phyloP scores from a whole-genome alignment of 495 filamentous ascomycete genomes.

The Penicillium pancosmium region DNA sequence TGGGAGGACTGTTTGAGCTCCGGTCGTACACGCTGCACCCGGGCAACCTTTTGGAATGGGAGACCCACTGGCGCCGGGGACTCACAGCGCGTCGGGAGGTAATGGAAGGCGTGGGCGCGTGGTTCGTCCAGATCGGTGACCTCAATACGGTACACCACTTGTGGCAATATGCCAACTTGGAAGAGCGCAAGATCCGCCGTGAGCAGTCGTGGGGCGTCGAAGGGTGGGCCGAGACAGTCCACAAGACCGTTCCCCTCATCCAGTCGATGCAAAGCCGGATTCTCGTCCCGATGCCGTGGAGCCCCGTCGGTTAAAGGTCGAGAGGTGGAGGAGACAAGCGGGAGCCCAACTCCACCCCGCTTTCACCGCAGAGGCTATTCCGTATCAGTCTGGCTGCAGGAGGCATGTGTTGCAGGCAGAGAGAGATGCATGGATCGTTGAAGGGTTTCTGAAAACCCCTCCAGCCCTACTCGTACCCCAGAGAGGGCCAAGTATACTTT shows the following conservation, averaged over 20 bases:
- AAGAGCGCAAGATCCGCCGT: conserved; percentile 86
- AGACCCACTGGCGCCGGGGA: conserved; percentile 95
- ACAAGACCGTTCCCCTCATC: conserved; percentile 97
- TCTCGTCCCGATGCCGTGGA: conserved; percentile 94
- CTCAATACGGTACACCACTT: conserved; percentile 97
- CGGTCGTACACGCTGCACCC: conserved; percentile 96
- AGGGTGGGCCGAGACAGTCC: conserved; percentile 97
- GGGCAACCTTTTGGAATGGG: conserved; percentile 95
- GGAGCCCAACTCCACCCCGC: conserved; percentile 4
- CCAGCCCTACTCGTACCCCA: background rate
- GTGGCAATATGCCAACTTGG: conserved; percentile 97
- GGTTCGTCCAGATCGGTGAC: conserved; percentile 98
- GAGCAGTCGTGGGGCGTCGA: conserved; percentile 96
- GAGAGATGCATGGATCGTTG: background rate
- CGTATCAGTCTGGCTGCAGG: conserved; percentile 1
- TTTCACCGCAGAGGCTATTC: background rate
- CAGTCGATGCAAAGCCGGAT: conserved; percentile 94
- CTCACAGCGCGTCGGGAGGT: conserved; percentile 88
- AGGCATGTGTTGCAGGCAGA: background rate
- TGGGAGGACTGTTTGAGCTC: conserved; percentile 94
- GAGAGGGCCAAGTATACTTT: conserved; percentile 1
- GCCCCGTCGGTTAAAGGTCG: conserved; percentile 70
- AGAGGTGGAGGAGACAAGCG: background rate
- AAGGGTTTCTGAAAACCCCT: background rate
- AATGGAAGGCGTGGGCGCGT: conserved; percentile 98